Percentiles rank a stretch among this genome's conserved stretches.
phyloP scores from a whole-genome alignment of 169 alveolate species.

The Toxoplasma gondii region DNA sequence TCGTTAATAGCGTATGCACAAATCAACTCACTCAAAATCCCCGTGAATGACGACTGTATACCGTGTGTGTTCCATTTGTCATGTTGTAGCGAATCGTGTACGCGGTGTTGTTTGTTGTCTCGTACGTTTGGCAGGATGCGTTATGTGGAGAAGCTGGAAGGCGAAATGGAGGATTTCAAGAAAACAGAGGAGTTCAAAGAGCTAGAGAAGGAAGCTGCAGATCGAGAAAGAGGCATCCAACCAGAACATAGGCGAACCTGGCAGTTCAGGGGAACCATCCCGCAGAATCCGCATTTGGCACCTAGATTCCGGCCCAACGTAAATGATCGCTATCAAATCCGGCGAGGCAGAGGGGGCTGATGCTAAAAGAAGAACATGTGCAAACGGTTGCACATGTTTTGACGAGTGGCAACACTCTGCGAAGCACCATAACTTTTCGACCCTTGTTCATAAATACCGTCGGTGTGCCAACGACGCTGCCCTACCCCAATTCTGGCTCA shows the following conservation, averaged over 20 bases:
- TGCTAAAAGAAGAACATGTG: neutral
- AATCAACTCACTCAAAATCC: neutral
- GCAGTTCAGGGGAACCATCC: neutral
- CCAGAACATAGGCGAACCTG: constrained; percentile 2
- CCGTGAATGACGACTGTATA: neutral
- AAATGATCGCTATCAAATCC: neutral
- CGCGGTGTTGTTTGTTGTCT: neutral
- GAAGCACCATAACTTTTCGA: too few species aligned
- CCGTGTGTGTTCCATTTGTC: too few species aligned
- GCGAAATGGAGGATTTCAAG: neutral
- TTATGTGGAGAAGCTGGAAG: neutral
- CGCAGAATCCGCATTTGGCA: neutral
- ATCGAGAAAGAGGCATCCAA: constrained; percentile 5
- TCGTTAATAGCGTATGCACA: too few species aligned
- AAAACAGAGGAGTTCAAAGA: neutral
- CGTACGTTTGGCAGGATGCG: neutral
- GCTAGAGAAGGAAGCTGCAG: neutral
- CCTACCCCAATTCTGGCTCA: too few species aligned
- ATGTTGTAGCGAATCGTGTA: too few species aligned
- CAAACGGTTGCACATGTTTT: neutral
- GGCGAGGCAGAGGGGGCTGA: constrained; percentile 10
- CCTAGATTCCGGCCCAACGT: neutral
- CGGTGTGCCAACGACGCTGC: too few species aligned
- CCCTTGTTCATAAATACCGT: too few species aligned
- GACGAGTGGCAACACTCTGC: too few species aligned